Evolutionary conservation across 2,329 filamentous ascomycete species (phyloP), one percentile per base, ranked within the genome.

Genomic region (Phyllosticta ampelicida): DNA sequence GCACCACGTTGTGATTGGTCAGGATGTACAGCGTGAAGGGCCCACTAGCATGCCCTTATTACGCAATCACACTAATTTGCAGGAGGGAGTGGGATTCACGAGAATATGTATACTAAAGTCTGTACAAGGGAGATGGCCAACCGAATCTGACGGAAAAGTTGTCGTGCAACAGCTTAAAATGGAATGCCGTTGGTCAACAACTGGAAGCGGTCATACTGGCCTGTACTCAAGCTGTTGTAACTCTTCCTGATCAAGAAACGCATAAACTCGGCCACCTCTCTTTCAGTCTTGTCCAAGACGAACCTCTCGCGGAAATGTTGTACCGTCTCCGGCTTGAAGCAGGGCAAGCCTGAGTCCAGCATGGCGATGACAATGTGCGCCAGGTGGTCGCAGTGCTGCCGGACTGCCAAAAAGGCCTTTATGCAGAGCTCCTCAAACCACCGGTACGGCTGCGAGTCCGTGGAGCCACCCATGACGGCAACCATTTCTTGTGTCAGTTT

Each of bases 401-500:
- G 81, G 48, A 85, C 86, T 4, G 91, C 92, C 49, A 99, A 78
- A 79, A 96, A 99, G 1, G 91, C 86, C 75, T 99, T 99, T 70
- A 99, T 82, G 67, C 90, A 95, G 48, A 99, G 81, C 70, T 96
- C 92, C 74, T 99, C 94, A 66, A 99, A 99, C 83, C 89, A 94
- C 63, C 86, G 86, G 78, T 95, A 99, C 13, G 90, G 80, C 72
- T 97, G 92, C 55, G 91, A 88, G 49, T 87, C 85, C 2, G 84
- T 86, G 57, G 71, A 67, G 53, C 91, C 91, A 56, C 94, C 92
- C 92, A 99, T 97, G 65, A 99, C 94, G n/a, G 91, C 89, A 60
- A 99, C 82, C 95, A 99, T 99, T 71, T 99, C 94, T 8, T 85
- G 82, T 0, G 94, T 99, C 57, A 99, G 83, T 75, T 99, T 99